phyloP scores from a whole-genome alignment of 768 basidiomycete genomes.

The Serendipita indica region DNA sequence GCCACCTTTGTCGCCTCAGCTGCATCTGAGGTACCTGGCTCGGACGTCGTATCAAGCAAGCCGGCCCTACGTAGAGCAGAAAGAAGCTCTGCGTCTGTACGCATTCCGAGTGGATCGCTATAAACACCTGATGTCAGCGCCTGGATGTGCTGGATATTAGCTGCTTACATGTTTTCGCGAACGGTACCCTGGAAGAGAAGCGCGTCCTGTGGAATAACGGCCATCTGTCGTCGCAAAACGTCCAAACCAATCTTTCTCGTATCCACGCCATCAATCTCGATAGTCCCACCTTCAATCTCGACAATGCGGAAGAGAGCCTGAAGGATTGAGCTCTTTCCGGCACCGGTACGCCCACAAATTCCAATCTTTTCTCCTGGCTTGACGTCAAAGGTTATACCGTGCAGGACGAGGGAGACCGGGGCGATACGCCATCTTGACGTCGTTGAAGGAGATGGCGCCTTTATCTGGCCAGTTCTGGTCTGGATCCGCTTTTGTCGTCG shows the following conservation, averaged over 20 bases:
- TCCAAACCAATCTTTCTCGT: constrained; percentile 40
- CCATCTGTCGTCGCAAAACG: constrained; percentile 35
- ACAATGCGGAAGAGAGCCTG: constrained; percentile 34
- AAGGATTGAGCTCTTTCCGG: constrained; percentile 18
- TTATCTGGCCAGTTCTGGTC: constrained; percentile 23
- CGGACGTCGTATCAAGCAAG: constrained; percentile 27
- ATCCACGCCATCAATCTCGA: constrained; percentile 43
- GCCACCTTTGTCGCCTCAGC: neutral
- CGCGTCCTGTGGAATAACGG: constrained; percentile 57
- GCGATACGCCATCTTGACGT: constrained; percentile 46
- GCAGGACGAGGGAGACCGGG: constrained; percentile 49
- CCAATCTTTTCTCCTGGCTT: constrained; percentile 45
- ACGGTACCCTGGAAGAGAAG: constrained; percentile 40
- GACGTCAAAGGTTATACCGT: constrained; percentile 41
- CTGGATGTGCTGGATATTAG: constrained; percentile 3
- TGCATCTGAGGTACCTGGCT: neutral
- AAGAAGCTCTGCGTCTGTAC: constrained; percentile 48
- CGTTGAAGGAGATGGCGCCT: constrained; percentile 40
- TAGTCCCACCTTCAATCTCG: constrained; percentile 39
- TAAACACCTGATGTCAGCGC: neutral
- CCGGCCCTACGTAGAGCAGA: constrained; percentile 45
- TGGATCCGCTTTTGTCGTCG: constrained; percentile 30
- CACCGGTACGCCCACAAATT: constrained; percentile 37
- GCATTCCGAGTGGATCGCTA: constrained; percentile 39
- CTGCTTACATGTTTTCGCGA: constrained; percentile 31